Base-by-base conservation (phyloP, 202 grass and related monocot species). In the Saccharum hybrid region DNA sequence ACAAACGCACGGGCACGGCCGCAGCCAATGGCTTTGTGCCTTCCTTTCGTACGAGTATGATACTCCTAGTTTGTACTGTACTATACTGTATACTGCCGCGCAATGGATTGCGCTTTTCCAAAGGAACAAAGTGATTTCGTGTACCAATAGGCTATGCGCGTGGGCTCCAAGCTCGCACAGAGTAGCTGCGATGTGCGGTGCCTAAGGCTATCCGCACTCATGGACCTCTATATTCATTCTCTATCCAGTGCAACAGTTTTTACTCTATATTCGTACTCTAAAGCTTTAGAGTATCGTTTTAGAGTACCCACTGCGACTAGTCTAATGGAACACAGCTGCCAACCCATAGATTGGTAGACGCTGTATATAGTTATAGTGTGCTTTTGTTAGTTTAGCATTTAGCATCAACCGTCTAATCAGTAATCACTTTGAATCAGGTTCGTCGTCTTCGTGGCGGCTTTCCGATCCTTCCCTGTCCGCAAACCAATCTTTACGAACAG, bases 251-350 rank as follows among this genome's bases (percentile, higher is more conserved):
- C n/a, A n/a, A n/a, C n/a, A n/a, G n/a, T n/a, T n/a, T n/a, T n/a
- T n/a, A n/a, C n/a, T n/a, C n/a, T n/a, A n/a, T n/a, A n/a, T n/a
- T n/a, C n/a, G n/a, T n/a, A n/a, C n/a, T n/a, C n/a, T n/a, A n/a
- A n/a, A n/a, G n/a, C n/a, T n/a, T n/a, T n/a, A n/a, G n/a, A n/a
- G n/a, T n/a, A n/a, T n/a, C n/a, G n/a, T n/a, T n/a, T n/a, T n/a
- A n/a, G n/a, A n/a, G n/a, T n/a, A n/a, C n/a, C n/a, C n/a, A n/a
- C n/a, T n/a, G n/a, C n/a, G n/a, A n/a, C n/a, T n/a, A n/a, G n/a
- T n/a, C n/a, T n/a, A 66, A 66, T 36, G 63, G 14, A 34, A 66
- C 62, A 69, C 67, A 70, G 67, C 67, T 41, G 38, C 38, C 19
- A 12, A 4, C 66, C 19, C n/a, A 22, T 23, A 1, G 28, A 65